Conservation (phyloP, 2,329 filamentous ascomycete genomes). For the Aureobasidium sp. region DNA sequence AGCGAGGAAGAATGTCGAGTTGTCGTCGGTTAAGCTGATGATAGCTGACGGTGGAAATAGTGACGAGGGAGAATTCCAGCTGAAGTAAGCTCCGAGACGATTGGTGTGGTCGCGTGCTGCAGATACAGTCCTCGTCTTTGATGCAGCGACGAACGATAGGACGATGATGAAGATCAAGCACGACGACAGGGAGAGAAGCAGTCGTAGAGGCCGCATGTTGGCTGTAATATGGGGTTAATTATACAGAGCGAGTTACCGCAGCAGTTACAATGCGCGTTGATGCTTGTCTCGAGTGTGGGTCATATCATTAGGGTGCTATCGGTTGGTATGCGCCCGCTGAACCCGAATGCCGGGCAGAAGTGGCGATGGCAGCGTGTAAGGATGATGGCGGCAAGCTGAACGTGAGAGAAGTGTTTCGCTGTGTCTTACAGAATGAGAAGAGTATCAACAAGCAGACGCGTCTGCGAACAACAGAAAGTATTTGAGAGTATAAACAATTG, state of each 20-base stretch:
- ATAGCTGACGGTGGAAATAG: constrained; percentile 93
- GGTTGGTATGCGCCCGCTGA: constrained; percentile 9
- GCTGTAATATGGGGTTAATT: constrained; percentile 17
- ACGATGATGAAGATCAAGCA: constrained; percentile 38
- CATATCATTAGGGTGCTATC: constrained; percentile 1
- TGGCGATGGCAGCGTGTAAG: background rate
- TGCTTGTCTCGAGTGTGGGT: constrained; percentile 9
- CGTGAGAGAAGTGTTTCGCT: background rate
- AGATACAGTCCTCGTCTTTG: constrained; percentile 16
- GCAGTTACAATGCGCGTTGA: background rate
- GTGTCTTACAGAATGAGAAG: background rate
- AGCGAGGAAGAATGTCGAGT: constrained; percentile 93
- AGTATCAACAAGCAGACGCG: background rate
- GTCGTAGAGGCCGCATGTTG: constrained; percentile 34
- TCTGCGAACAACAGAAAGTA: background rate
- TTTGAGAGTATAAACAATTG: background rate
- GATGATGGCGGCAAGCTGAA: background rate
- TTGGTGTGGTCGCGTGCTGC: constrained; percentile 23
- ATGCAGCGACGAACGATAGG: constrained; percentile 35
- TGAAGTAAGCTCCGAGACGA: constrained; percentile 37
- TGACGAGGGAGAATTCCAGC: constrained; percentile 59
- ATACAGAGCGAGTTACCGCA: background rate
- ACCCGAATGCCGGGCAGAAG: background rate
- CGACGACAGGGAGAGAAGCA: constrained; percentile 37
- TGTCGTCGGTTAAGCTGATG: constrained; percentile 94